A percentile compares a stretch with the other conserved stretches of the same genome.
phyloP scores from a whole-genome alignment of 305 asterid genomes.

The Withania somnifera region DNA sequence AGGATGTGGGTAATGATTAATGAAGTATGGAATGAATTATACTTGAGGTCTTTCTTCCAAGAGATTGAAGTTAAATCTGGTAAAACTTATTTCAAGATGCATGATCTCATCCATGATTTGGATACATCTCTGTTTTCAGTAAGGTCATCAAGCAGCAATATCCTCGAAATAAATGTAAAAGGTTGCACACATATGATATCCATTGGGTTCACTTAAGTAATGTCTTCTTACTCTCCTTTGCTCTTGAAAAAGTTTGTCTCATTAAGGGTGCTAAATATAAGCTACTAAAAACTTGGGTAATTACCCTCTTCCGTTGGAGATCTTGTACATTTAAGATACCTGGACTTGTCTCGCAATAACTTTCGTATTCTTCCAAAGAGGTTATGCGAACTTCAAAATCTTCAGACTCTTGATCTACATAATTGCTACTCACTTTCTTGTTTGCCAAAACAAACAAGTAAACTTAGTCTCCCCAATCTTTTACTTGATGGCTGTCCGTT shows the following conservation, averaged over 20 bases:
- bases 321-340: conserved; percentile 38
- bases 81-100: neutral
- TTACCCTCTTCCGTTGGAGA: conserved; percentile 43
- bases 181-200: neutral
- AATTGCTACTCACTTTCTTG: conserved; percentile 16
- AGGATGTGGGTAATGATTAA: neutral
- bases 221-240: conserved; percentile 22
- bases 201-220: neutral
- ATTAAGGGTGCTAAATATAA: neutral
- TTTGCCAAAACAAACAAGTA: conserved; percentile 9
- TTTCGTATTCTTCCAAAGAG: conserved; percentile 17
- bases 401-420: conserved; percentile 19
- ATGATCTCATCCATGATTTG: neutral
- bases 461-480: neutral
- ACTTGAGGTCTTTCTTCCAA: neutral
- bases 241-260: neutral
- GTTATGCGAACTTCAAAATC: conserved; percentile 14
- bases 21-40: neutral
- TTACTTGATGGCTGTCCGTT: neutral
- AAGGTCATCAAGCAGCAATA: neutral
- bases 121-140: neutral
- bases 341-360: conserved; percentile 21
- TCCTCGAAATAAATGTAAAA: neutral
- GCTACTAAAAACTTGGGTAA: conserved; percentile 5
- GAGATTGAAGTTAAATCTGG: neutral